These are phyloP conservation scores for Ophiosphaerella narmari DNA, from an alignment of 2,329 filamentous ascomycete species.

Conservation along the genomic window DNA sequence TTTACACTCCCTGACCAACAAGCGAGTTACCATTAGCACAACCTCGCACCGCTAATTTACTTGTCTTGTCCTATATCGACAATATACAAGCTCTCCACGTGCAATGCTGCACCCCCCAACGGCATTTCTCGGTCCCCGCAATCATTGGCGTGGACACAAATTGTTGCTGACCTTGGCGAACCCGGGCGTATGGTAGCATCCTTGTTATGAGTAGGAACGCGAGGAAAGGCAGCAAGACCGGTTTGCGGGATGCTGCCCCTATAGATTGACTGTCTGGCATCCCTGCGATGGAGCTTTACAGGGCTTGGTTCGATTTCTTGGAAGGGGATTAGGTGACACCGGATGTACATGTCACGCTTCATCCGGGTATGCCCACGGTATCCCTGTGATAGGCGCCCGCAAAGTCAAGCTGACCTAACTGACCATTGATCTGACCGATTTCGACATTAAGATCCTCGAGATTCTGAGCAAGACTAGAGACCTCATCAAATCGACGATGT, in stretches of 20 bases:
- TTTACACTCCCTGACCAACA: no score
- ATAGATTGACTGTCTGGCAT: no score
- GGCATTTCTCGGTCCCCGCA: neutral
- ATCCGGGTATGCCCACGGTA: slow-evolving; percentile 29
- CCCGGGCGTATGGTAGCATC: neutral
- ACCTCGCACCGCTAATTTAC: no score
- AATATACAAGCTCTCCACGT: slow-evolving; percentile 1
- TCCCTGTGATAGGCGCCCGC: slow-evolving; percentile 54
- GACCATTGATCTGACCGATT: slow-evolving; percentile 69
- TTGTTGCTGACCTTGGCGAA: slow-evolving; percentile 7
- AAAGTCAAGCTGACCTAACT: slow-evolving; percentile 70
- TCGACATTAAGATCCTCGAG: slow-evolving; percentile 80
- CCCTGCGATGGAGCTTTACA: no score
- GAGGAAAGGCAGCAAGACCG: no score
- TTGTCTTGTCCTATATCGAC: neutral
- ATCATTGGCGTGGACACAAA: slow-evolving; percentile 4
- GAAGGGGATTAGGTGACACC: slow-evolving; percentile 6
- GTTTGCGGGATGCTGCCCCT: no score
- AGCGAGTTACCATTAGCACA: no score
- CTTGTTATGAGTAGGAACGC: neutral
- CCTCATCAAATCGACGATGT: slow-evolving; percentile 82
- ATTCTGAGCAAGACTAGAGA: slow-evolving; percentile 77
- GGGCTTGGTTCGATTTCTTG: no score
- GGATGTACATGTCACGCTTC: slow-evolving; percentile 10
- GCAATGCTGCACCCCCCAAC: neutral